A percentile compares a stretch with the other conserved stretches of the same genome.
Conservation (phyloP, 768 basidiomycete genomes). For the Clitopilus hobsonii region DNA sequence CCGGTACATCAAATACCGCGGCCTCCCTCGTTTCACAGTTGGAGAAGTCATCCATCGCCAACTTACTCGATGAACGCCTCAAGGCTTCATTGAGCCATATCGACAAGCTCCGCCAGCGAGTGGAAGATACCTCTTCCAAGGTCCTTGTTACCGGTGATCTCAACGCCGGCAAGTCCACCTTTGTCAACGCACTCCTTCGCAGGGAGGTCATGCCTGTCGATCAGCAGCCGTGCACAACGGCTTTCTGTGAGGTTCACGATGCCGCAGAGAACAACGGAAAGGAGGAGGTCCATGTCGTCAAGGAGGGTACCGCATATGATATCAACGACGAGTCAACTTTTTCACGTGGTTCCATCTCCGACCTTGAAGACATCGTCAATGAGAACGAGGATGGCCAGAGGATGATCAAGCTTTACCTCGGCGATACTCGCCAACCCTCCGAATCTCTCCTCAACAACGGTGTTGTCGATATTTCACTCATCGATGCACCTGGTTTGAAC, state of each 20-base stretch:
- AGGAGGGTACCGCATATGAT: conserved; percentile 64
- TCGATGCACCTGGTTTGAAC: conserved; percentile 97
- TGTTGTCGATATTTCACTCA: conserved; percentile 95
- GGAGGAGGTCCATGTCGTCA: conserved; percentile 85
- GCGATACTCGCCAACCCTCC: conserved; percentile 70
- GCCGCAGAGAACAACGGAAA: conserved; percentile 72
- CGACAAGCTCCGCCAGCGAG: conserved; percentile 77
- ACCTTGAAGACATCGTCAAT: conserved; percentile 76
- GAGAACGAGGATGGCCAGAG: conserved; percentile 69
- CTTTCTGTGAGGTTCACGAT: conserved; percentile 96
- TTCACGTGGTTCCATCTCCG: conserved; percentile 55
- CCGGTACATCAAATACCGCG: conserved; percentile 57
- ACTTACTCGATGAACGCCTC: conserved; percentile 85
- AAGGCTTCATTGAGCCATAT: conserved; percentile 71
- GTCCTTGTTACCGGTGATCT: conserved; percentile 97
- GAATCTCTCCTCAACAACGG: conserved; percentile 92
- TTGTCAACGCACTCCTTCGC: conserved; percentile 92
- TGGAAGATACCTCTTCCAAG: conserved; percentile 90
- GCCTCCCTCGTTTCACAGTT: conserved; percentile 83
- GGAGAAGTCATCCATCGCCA: conserved; percentile 90
- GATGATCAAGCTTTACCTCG: conserved; percentile 85
- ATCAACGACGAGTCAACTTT: conserved; percentile 73
- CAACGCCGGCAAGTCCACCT: conserved; percentile 97
- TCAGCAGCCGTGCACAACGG: conserved; percentile 95
- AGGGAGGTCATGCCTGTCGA: conserved; percentile 94